Conservation (phyloP, 2,329 filamentous ascomycete genomes). For the Cercospora sojina region DNA sequence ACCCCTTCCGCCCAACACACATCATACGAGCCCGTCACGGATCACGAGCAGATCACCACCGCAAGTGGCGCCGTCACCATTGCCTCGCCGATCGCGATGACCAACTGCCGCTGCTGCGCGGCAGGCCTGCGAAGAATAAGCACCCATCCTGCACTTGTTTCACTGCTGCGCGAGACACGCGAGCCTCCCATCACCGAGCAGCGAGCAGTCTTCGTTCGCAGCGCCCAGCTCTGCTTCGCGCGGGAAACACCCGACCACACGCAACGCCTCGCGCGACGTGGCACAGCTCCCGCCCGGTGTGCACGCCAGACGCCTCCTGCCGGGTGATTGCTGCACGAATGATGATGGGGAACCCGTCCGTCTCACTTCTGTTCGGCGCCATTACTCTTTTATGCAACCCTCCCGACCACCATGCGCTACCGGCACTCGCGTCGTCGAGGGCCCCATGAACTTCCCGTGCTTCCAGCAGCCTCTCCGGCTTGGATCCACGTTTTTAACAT, state of each 20-base stretch:
- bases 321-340: neutral
- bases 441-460: constrained; percentile 6
- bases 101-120: neutral
- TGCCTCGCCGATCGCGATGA: neutral
- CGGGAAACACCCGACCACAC: neutral
- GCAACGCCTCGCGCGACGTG: neutral
- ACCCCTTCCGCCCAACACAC: neutral
- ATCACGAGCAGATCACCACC: neutral
- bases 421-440: constrained; percentile 8
- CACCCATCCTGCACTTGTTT: neutral
- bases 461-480: constrained; percentile 8
- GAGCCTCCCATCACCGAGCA: neutral
- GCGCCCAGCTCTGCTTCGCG: neutral
- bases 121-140: neutral
- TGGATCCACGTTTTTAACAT: constrained; percentile 11
- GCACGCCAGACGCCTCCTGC: neutral
- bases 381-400: constrained; percentile 14
- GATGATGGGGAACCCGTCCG: neutral
- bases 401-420: constrained; percentile 10
- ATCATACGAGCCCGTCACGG: neutral
- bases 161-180: neutral
- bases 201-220: too few species aligned
- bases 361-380: constrained; percentile 9
- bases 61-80: neutral
- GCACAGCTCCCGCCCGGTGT: neutral